Conservation (phyloP, 2,329 filamentous ascomycete genomes). For the Trichophyton simii region DNA sequence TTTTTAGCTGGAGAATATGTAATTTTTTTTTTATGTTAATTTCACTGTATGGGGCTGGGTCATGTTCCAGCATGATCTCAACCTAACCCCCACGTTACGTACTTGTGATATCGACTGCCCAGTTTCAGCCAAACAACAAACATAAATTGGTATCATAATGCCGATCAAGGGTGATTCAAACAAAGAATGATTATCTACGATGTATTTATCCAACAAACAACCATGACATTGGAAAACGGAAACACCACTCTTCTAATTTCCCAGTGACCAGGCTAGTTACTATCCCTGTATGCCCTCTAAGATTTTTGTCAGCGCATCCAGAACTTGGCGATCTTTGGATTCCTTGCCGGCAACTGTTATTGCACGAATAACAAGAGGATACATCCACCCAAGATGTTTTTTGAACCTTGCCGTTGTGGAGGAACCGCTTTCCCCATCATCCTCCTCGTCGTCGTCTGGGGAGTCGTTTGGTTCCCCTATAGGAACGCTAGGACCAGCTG, state of each 20-base stretch:
- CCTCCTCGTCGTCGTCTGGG: constrained; percentile 13
- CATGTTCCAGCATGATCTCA: neutral
- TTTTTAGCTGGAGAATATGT: neutral
- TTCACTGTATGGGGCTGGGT: no score
- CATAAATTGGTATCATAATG: neutral
- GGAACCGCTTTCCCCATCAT: neutral
- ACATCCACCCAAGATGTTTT: constrained; percentile 69
- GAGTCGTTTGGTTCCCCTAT: constrained; percentile 18
- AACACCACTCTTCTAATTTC: constrained; percentile 1
- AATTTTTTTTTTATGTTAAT: neutral
- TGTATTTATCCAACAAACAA: neutral
- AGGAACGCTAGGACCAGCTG: constrained; percentile 16
- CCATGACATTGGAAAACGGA: neutral
- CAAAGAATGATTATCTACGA: neutral
- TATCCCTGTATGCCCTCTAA: constrained; percentile 32
- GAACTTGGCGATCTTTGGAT: constrained; percentile 25
- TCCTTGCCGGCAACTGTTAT: constrained; percentile 31
- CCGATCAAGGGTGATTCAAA: neutral
- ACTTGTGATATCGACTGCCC: neutral
- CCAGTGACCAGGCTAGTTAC: neutral
- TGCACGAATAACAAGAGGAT: constrained; percentile 49
- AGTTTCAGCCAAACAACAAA: neutral
- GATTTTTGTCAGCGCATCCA: constrained; percentile 44
- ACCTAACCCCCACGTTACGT: neutral
- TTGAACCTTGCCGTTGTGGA: constrained; percentile 31